Percentiles rank a stretch among this genome's conserved stretches.
These are phyloP conservation scores for Psilocybe cyanescens DNA, from an alignment of 768 basidiomycete species.

Conservation along the genomic window DNA sequence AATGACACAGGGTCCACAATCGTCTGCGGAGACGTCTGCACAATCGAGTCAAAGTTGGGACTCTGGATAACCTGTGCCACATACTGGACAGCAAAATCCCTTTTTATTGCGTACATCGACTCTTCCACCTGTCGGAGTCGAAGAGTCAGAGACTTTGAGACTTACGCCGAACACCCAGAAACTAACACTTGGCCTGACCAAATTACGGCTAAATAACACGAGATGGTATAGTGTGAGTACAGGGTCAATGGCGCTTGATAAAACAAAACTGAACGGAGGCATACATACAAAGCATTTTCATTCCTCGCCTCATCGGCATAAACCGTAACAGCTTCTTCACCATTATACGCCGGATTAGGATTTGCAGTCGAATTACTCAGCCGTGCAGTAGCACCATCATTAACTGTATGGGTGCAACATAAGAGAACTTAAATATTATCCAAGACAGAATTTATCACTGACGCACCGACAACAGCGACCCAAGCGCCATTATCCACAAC, in stretches of 20 bases:
- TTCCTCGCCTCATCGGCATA: conserved; percentile 55
- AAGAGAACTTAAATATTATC: no score
- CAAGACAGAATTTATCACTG: no score
- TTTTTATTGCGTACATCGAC: no score
- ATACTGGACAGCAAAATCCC: conserved; percentile 19
- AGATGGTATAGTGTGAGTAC: background rate
- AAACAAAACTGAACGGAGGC: background rate
- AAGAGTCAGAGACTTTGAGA: background rate
- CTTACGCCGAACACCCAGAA: conserved; percentile 35
- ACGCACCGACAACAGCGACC: conserved; percentile 54
- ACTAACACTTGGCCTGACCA: conserved; percentile 35
- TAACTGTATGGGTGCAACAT: conserved; percentile 32
- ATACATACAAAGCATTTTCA: conserved; percentile 60
- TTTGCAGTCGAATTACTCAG: conserved; percentile 39
- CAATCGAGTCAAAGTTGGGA: conserved; percentile 31
- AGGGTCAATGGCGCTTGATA: background rate
- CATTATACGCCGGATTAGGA: conserved; percentile 47
- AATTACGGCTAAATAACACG: conserved; percentile 25
- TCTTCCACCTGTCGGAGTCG: no score
- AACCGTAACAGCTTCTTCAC: conserved; percentile 51
- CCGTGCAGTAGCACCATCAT: conserved; percentile 39
- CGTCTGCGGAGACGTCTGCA: conserved; percentile 52
- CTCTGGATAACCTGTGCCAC: conserved; percentile 17
- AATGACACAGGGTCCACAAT: conserved; percentile 54
- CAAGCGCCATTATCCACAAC: conserved; percentile 54